Evolutionary conservation across 768 basidiomycete species (phyloP), one percentile per base, ranked within the genome.

Genomic region (Lactarius indigo): DNA sequence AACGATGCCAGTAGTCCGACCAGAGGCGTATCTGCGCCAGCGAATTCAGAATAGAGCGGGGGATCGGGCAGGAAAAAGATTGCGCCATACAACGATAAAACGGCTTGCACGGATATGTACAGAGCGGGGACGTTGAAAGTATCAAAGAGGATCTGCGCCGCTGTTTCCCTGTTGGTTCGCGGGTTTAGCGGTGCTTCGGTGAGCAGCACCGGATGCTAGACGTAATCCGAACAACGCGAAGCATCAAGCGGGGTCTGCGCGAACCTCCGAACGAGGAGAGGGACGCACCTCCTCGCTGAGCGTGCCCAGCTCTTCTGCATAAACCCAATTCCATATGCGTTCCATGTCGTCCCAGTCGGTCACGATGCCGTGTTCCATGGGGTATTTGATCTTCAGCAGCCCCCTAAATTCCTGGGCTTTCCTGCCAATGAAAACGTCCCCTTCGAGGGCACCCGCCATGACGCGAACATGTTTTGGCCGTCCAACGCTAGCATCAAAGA

Each of bases 281-380:
- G 15, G 41, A 72, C 81, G 66, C 69, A 96, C 96, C 87, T 98
- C 96, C 82, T 98, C 97, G 74, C 94, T 96, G 72, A 98, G 80
- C 5, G 96, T 97, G 26, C 93, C 92, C 55, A 98, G 81, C 75
- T 97, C 96, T 75, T 98, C 95, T 26, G 92, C 89, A 75, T 98
- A 99, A 57, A 98, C 91, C 90, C 94, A 96, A 70, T 85, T 91
- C 97, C 97, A 99, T 84, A 99, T 98, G 67, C 92, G 87, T 77
- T 99, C 97, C 97, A 99, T 99, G 75, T 99, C 97, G 75, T 99
- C 97, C 96, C 97, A 99, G 80, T 99, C 94, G 42, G 92, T 96
- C 10, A 99, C 97, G 66, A 99, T 95, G 15, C 97, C 97, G 76
- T 98, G 97, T 76, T 96, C 94, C 89, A 99, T 98, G 31, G 97